Conservation (phyloP, 257 asterid species). For the Eustoma russellianum region DNA sequence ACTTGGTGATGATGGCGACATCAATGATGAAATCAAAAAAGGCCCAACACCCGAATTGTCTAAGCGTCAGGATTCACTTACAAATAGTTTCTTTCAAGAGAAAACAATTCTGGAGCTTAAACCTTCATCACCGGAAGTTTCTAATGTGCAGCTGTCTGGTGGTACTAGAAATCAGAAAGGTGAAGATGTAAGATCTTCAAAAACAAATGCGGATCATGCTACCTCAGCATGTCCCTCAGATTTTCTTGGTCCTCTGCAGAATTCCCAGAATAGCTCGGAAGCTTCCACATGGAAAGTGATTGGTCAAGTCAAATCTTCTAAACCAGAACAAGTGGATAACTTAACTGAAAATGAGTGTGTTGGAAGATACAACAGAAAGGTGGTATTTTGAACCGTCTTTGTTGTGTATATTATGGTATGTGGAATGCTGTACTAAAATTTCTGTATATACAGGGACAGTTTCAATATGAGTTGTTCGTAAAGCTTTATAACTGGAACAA, state of each 20-base stretch:
- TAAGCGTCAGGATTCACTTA: slow-evolving; percentile 19
- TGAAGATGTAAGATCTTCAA: slow-evolving; percentile 20
- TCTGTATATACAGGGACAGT: slow-evolving; percentile 48
- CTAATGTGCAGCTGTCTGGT: slow-evolving; percentile 25
- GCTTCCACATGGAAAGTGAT: slow-evolving; percentile 28
- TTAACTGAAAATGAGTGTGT: slow-evolving; percentile 20
- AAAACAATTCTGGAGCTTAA: slow-evolving; percentile 19
- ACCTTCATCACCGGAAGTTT: slow-evolving; percentile 20
- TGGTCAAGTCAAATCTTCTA: slow-evolving; percentile 43
- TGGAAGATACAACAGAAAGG: slow-evolving; percentile 36
- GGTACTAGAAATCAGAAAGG: slow-evolving; percentile 16
- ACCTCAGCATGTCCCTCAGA: slow-evolving; percentile 22
- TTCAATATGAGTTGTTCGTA: slow-evolving; percentile 64
- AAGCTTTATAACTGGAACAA: slow-evolving; percentile 63
- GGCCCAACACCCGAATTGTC: slow-evolving; percentile 9
- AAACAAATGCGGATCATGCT: slow-evolving; percentile 15
- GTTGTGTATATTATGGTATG: neutral
- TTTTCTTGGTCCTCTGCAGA: slow-evolving; percentile 12
- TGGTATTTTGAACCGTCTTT: slow-evolving; percentile 6
- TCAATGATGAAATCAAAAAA: slow-evolving; percentile 12
- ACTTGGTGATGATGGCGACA: slow-evolving; percentile 10
- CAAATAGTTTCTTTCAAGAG: slow-evolving; percentile 16
- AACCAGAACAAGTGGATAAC: slow-evolving; percentile 15
- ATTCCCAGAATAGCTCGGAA: slow-evolving; percentile 11
- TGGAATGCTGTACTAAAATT: slow-evolving; percentile 4